Evolutionary conservation across 768 basidiomycete species (phyloP).

Genomic region (Lyophyllum semitale): DNA sequence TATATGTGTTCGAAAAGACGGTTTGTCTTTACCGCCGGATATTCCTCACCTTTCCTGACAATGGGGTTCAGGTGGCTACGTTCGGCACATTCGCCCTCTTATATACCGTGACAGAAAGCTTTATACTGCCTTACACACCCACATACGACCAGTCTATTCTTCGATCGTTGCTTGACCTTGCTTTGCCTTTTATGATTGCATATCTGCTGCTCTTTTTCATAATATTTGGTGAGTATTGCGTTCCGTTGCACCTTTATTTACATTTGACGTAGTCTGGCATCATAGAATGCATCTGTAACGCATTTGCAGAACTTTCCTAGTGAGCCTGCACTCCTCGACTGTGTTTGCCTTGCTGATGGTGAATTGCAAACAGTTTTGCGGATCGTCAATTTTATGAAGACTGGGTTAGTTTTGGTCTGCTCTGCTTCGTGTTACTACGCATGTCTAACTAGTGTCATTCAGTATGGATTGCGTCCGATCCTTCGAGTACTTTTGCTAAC

Average conservation of each 20-base stretch:
- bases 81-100: slow-evolving; percentile 96
- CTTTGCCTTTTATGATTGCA: slow-evolving; percentile 91
- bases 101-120: slow-evolving; percentile 90
- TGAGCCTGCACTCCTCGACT: slow-evolving; percentile 36
- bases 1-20: slow-evolving; percentile 82
- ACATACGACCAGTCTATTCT: slow-evolving; percentile 70
- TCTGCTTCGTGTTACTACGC: not conserved
- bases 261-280: not conserved
- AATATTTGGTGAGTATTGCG: slow-evolving; percentile 63
- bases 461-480: slow-evolving; percentile 12
- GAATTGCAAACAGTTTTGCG: slow-evolving; percentile 66
- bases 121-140: slow-evolving; percentile 85
- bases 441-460: not conserved
- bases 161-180: slow-evolving; percentile 79
- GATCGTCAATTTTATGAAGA: slow-evolving; percentile 98
- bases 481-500: not conserved
- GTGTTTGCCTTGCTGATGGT: not conserved
- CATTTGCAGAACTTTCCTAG: slow-evolving; percentile 91
- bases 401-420: slow-evolving; percentile 58
- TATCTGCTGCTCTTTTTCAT: slow-evolving; percentile 88
- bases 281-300: slow-evolving; percentile 94
- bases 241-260: not conserved
- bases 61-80: slow-evolving; percentile 73
- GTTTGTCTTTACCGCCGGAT: slow-evolving; percentile 26
- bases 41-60: slow-evolving; percentile 22